Conservation (phyloP, 768 basidiomycete genomes). For the Suillus lakei region DNA sequence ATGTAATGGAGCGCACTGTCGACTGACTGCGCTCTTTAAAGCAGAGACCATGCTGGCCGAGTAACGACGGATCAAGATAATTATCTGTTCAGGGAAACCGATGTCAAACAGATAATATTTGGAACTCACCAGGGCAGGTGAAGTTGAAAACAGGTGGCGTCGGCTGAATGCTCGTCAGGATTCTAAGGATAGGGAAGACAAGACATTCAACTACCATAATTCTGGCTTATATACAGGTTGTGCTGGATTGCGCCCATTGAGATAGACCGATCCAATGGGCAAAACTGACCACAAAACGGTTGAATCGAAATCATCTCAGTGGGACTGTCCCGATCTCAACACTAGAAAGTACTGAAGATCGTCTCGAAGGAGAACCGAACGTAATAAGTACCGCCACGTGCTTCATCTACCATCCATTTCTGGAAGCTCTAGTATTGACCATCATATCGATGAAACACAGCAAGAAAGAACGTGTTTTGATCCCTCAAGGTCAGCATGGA, state of each 20-base stretch:
- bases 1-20: not conserved
- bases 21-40: not conserved
- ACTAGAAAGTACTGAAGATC: not conserved
- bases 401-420: not conserved
- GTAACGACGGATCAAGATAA: not conserved
- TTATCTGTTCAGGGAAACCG: not conserved
- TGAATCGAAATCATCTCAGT: not conserved
- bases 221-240: not conserved
- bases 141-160: not conserved
- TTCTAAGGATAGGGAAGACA: not conserved
- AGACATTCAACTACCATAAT: not conserved
- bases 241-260: not conserved
- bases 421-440: not conserved
- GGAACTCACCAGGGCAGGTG: not conserved
- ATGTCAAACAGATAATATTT: not conserved
- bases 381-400: not conserved
- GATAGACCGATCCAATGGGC: not conserved
- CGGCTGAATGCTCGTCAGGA: not conserved
- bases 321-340: not conserved
- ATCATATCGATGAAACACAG: not conserved
- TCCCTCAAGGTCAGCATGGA: constrained; percentile 27
- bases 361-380: not conserved
- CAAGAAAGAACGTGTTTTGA: constrained; percentile 3
- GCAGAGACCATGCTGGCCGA: not conserved
- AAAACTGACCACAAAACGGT: not conserved